These are phyloP conservation scores for Epithemia pelagica DNA, from an alignment of 108 stramenopile genomes.

Conservation along the genomic window DNA sequence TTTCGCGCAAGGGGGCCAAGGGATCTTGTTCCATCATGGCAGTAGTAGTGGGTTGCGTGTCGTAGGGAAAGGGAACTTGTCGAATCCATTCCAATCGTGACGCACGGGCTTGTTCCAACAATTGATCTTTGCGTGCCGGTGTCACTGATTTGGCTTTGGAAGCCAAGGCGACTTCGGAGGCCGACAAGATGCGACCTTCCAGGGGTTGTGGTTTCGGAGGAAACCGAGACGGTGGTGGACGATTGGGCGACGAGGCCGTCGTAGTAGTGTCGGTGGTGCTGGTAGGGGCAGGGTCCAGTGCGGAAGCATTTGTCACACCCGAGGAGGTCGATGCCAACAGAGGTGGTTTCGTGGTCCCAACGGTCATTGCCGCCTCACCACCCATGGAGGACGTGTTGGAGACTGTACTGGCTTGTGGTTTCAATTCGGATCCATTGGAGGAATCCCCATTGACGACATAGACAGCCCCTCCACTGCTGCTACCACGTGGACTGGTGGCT, in stretches of 20 bases:
- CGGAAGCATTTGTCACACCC: no score
- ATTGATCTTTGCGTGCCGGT: constrained; percentile 50
- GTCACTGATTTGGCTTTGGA: constrained; percentile 26
- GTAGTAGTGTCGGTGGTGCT: not conserved
- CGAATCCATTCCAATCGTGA: constrained; percentile 63
- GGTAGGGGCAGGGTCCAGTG: not conserved
- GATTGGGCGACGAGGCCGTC: not conserved
- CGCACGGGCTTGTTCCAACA: constrained; percentile 54
- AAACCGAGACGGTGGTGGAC: not conserved
- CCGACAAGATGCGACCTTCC: not conserved
- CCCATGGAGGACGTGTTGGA: no score
- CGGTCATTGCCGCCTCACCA: no score
- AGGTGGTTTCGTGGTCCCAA: no score
- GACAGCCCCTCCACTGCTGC: no score
- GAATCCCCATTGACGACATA: no score
- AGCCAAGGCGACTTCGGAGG: not conserved
- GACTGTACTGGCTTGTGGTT: no score
- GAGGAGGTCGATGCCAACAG: no score
- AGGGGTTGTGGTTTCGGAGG: not conserved
- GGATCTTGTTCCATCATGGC: constrained; percentile 16
- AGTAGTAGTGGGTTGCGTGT: not conserved
- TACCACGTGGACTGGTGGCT: no score
- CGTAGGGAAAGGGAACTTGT: constrained; percentile 26
- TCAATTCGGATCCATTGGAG: no score
- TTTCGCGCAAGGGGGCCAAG: constrained; percentile 14